These are phyloP conservation scores for Knoxdaviesia capensis DNA, from an alignment of 2,329 filamentous ascomycete species.

Conservation along the genomic window DNA sequence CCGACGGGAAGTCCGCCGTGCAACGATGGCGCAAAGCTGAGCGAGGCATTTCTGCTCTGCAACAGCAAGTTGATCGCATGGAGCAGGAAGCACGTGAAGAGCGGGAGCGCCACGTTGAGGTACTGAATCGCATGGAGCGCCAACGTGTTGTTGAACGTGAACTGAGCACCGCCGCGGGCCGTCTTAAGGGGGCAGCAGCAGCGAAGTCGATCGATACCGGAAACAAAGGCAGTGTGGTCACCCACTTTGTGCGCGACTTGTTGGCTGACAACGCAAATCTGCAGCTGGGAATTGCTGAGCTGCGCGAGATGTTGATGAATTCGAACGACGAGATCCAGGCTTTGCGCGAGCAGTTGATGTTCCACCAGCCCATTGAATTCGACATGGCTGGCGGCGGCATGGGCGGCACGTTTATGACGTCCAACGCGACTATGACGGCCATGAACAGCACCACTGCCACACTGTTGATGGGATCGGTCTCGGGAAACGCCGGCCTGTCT, in stretches of 20 bases:
- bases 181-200: constrained; percentile 64
- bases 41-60: constrained; percentile 53
- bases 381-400: too few species aligned
- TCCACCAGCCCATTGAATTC: constrained; percentile 46
- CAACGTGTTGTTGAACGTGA: constrained; percentile 68
- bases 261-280: constrained; percentile 88
- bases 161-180: constrained; percentile 56
- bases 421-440: constrained; percentile 15
- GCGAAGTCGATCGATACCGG: constrained; percentile 30
- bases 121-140: constrained; percentile 66
- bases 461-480: constrained; percentile 52
- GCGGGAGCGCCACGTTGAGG: constrained; percentile 59
- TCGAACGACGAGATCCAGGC: constrained; percentile 89
- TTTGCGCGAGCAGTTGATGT: constrained; percentile 60
- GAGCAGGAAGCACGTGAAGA: constrained; percentile 69
- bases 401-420: too few species aligned
- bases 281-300: constrained; percentile 76
- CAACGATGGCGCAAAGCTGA: constrained; percentile 77
- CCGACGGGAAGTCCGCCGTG: constrained; percentile 60
- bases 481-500: constrained; percentile 14
- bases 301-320: constrained; percentile 73
- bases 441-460: constrained; percentile 24
- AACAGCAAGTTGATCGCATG: constrained; percentile 76
- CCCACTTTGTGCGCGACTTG: constrained; percentile 88
- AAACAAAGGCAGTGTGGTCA: constrained; percentile 46